phyloP scores from a whole-genome alignment of 257 asterid species.

The Gentiana dahurica region DNA sequence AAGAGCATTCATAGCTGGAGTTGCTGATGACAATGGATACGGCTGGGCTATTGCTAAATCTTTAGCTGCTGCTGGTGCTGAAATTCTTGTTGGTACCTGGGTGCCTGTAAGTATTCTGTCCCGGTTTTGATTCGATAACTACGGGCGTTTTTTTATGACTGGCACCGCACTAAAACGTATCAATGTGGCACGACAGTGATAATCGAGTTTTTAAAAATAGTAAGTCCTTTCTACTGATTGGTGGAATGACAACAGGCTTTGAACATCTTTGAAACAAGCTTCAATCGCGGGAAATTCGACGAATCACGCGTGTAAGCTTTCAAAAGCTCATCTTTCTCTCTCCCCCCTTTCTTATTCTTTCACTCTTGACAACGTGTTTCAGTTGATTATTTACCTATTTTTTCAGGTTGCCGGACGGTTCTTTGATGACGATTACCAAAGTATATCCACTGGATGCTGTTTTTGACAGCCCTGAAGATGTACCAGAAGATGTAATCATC shows the following conservation, averaged over 20 bases:
- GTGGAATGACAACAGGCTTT: constrained; percentile 37
- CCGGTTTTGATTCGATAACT: constrained; percentile 2
- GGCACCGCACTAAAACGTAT: too few relatives aligned
- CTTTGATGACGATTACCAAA: constrained; percentile 75
- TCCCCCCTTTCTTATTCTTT: constrained; percentile 4
- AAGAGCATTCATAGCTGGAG: constrained; percentile 78
- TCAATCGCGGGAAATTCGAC: constrained; percentile 77
- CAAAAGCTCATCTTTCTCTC: constrained; percentile 9
- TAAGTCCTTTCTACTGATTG: constrained; percentile 12
- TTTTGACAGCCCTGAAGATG: constrained; percentile 59
- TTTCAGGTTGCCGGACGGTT: constrained; percentile 70
- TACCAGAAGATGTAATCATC: constrained; percentile 69
- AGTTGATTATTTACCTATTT: constrained; percentile 11
- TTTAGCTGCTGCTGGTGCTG: constrained; percentile 89
- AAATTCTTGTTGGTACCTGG: constrained; percentile 79
- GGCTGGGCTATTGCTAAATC: constrained; percentile 93
- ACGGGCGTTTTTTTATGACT: neutral
- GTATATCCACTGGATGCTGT: constrained; percentile 77
- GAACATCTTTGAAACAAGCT: constrained; percentile 72
- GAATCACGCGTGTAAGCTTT: constrained; percentile 57
- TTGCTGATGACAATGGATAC: constrained; percentile 83
- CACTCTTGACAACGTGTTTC: constrained; percentile 4
- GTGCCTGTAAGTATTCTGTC: constrained; percentile 53
- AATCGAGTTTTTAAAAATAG: too few relatives aligned
- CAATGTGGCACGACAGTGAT: too few relatives aligned